Evolutionary conservation across 2,329 filamentous ascomycete species (phyloP).

Genomic region (Elsinoe fawcettii): DNA sequence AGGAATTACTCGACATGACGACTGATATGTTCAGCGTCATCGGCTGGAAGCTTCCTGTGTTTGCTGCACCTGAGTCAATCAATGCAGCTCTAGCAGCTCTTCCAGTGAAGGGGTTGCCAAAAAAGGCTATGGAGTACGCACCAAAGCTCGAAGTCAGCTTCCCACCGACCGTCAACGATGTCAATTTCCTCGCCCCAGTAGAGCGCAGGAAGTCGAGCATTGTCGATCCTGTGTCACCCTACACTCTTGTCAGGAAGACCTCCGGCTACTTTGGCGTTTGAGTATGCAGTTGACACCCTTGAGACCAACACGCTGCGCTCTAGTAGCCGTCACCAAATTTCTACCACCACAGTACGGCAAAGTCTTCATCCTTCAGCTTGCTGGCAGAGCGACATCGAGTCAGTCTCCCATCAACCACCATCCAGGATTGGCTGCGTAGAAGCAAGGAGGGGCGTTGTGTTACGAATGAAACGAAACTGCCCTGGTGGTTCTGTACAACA

Average conservation of each 20-base stretch:
- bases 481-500: slow-evolving; percentile 6
- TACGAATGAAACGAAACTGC: slow-evolving; percentile 7
- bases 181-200: background rate
- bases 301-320: background rate
- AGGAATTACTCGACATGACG: slow-evolving; percentile 20
- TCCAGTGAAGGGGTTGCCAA: background rate
- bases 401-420: background rate
- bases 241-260: background rate
- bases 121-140: background rate
- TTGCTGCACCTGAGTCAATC: slow-evolving; percentile 18
- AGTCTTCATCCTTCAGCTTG: background rate
- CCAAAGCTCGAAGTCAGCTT: background rate
- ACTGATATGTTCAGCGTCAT: slow-evolving; percentile 21
- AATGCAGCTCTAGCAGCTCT: slow-evolving; percentile 13
- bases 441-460: background rate
- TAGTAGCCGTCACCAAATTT: background rate
- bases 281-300: background rate
- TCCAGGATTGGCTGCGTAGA: background rate
- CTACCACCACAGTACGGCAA: no score
- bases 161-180: slow-evolving; percentile 4
- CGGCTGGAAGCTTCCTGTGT: slow-evolving; percentile 24
- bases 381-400: background rate
- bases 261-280: slow-evolving; percentile 6
- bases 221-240: slow-evolving; percentile 6
- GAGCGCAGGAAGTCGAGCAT: background rate